phyloP scores from a whole-genome alignment of 2,329 filamentous ascomycete genomes.

The Cercospora janseana region DNA sequence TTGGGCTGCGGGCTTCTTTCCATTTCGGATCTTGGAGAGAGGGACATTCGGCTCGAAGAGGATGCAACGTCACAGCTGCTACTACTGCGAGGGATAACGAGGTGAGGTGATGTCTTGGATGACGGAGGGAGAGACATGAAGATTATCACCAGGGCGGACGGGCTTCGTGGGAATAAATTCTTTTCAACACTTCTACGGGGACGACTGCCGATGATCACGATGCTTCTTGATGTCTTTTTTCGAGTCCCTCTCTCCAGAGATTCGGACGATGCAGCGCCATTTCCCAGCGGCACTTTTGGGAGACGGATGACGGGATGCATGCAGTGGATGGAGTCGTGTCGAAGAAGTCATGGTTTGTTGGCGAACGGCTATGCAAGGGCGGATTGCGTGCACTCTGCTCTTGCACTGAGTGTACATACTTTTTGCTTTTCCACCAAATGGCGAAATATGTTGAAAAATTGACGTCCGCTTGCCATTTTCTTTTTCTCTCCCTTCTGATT shows the following conservation, averaged over 20 bases:
- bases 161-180: slow-evolving; percentile 19
- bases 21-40: not conserved
- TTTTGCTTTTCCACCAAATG: too few species aligned
- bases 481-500: too few species aligned
- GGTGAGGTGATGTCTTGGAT: slow-evolving; percentile 1
- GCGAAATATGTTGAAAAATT: too few species aligned
- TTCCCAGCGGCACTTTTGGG: too few species aligned
- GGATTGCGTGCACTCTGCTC: slow-evolving; percentile 6
- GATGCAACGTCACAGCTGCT: too few species aligned
- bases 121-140: slow-evolving; percentile 1
- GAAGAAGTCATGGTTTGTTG: slow-evolving; percentile 14
- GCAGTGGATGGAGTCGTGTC: too few species aligned
- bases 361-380: slow-evolving; percentile 2
- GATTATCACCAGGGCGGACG: slow-evolving; percentile 12
- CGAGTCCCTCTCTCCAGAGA: slow-evolving; percentile 14
- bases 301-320: too few species aligned
- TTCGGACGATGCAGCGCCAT: too few species aligned
- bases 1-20: not conserved
- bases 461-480: slow-evolving; percentile 4
- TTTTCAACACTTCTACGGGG: slow-evolving; percentile 3
- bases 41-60: slow-evolving; percentile 1
- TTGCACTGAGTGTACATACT: slow-evolving; percentile 18
- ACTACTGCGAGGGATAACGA: too few species aligned
- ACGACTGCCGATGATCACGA: slow-evolving; percentile 7
- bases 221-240: too few species aligned